phyloP scores from a whole-genome alignment of 805 yeast species.

The Yarrowia yakushimensis region DNA sequence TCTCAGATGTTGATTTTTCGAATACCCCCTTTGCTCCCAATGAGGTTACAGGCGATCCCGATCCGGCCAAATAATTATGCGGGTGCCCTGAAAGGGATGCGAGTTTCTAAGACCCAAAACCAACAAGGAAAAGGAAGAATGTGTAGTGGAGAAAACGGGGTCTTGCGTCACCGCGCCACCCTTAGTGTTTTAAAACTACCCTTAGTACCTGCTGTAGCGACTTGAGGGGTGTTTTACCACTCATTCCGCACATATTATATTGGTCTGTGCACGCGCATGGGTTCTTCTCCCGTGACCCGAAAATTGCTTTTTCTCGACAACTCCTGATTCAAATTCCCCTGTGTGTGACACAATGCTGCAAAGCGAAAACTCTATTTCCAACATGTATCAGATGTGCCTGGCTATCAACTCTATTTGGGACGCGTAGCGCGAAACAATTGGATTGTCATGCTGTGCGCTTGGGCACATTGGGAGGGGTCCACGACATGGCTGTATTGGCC shows the following conservation, averaged over 20 bases:
- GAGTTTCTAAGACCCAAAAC: background rate
- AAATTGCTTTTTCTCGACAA: background rate
- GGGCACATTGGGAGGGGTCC: background rate
- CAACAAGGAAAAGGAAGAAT: constrained; percentile 2
- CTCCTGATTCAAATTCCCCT: background rate
- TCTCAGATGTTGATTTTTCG: too few relatives aligned
- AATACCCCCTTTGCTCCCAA: background rate
- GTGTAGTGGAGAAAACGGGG: background rate
- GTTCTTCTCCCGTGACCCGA: background rate
- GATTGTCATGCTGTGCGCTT: constrained; percentile 1
- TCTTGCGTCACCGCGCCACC: background rate
- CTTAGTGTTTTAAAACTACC: too few relatives aligned
- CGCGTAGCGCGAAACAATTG: constrained; percentile 14
- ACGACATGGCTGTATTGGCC: background rate
- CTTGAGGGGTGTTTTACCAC: too few relatives aligned
- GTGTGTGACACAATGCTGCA: background rate
- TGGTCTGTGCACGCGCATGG: too few relatives aligned
- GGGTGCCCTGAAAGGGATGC: constrained; percentile 8
- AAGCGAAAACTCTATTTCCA: background rate
- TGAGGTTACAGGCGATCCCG: background rate
- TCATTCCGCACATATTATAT: too few relatives aligned
- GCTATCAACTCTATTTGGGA: constrained; percentile 4
- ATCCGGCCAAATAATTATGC: constrained; percentile 6
- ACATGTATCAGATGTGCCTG: constrained; percentile 22
- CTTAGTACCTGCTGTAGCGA: too few relatives aligned